Evolutionary conservation across 805 yeast genomes (phyloP).

Genomic region (Priceomyces fermenticarens): DNA sequence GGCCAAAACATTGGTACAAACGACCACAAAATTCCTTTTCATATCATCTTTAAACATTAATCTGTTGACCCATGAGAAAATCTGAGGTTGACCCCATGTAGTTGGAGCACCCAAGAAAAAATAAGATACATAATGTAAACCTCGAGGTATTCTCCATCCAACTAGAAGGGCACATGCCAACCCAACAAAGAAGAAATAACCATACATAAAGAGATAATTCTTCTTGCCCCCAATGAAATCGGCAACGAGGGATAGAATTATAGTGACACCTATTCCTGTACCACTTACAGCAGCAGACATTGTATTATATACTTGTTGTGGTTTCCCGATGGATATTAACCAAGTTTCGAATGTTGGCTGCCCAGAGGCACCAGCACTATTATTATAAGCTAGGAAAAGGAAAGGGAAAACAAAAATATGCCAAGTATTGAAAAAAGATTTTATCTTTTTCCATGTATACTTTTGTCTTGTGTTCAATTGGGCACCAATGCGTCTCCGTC

Average conservation of each 20-base stretch:
- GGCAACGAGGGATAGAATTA: conserved; percentile 24
- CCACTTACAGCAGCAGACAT: conserved; percentile 29
- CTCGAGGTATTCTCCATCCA: conserved; percentile 46
- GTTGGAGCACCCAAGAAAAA: conserved; percentile 47
- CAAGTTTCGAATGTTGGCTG: conserved; percentile 39
- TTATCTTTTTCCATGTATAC: conserved; percentile 40
- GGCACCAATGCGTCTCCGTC: conserved; percentile 41
- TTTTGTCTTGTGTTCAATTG: conserved; percentile 39
- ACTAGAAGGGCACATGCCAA: conserved; percentile 44
- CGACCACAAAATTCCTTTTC: conserved; percentile 39
- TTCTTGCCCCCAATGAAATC: conserved; percentile 28
- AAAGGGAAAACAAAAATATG: conserved; percentile 45
- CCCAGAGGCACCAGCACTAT: conserved; percentile 24
- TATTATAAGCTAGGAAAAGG: conserved; percentile 35
- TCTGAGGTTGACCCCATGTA: conserved; percentile 54
- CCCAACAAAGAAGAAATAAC: conserved; percentile 37
- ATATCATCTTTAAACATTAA: conserved; percentile 41
- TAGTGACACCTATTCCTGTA: conserved; percentile 20
- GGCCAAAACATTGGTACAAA: conserved; percentile 36
- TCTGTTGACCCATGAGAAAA: conserved; percentile 56
- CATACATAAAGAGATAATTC: conserved; percentile 34
- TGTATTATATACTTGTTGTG: conserved; percentile 29
- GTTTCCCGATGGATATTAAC: conserved; percentile 24
- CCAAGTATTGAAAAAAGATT: conserved; percentile 46
- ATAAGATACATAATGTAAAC: conserved; percentile 50